Evolutionary conservation across 352 stramenopile species (phyloP).

Genomic region (Phytophthora hibernalis): DNA sequence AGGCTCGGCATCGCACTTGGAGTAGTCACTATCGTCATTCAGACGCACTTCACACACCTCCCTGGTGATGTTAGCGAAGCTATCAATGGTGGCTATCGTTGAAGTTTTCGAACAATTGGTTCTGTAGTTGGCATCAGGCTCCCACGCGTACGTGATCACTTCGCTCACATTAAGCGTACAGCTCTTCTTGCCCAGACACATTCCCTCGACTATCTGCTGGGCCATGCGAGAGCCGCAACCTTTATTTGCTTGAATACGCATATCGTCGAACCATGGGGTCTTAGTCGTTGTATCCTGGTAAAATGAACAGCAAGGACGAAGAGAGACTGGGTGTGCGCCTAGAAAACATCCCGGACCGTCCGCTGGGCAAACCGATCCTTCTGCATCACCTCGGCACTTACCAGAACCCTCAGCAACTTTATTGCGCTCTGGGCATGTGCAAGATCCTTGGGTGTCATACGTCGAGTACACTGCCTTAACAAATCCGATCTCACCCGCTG

Average conservation of each 20-base stretch:
- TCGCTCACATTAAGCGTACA: slow-evolving; percentile 77
- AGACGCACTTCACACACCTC: slow-evolving; percentile 49
- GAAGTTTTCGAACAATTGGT: slow-evolving; percentile 45
- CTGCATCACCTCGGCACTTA: slow-evolving; percentile 50
- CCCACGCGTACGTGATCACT: slow-evolving; percentile 62
- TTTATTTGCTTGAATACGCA: slow-evolving; percentile 54
- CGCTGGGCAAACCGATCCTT: slow-evolving; percentile 44
- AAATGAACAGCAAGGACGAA: slow-evolving; percentile 69
- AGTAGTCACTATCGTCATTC: slow-evolving; percentile 67
- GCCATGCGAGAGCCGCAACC: slow-evolving; percentile 54
- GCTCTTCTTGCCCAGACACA: slow-evolving; percentile 75
- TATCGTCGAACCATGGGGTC: slow-evolving; percentile 54
- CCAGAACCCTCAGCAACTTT: slow-evolving; percentile 66
- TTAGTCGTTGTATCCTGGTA: slow-evolving; percentile 38
- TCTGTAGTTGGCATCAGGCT: slow-evolving; percentile 45
- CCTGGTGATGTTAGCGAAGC: slow-evolving; percentile 34
- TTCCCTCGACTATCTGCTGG: slow-evolving; percentile 72
- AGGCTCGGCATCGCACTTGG: slow-evolving; percentile 39
- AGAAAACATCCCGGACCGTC: slow-evolving; percentile 71
- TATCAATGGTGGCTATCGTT: slow-evolving; percentile 36
- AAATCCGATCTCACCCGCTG: slow-evolving; percentile 76
- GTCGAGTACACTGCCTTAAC: slow-evolving; percentile 82
- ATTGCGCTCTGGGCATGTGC: slow-evolving; percentile 70
- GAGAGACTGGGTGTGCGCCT: slow-evolving; percentile 67
- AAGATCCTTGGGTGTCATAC: slow-evolving; percentile 65